These are phyloP conservation scores for Strobilomyces echinocephalus DNA, from an alignment of 768 basidiomycete species.

Conservation along the genomic window DNA sequence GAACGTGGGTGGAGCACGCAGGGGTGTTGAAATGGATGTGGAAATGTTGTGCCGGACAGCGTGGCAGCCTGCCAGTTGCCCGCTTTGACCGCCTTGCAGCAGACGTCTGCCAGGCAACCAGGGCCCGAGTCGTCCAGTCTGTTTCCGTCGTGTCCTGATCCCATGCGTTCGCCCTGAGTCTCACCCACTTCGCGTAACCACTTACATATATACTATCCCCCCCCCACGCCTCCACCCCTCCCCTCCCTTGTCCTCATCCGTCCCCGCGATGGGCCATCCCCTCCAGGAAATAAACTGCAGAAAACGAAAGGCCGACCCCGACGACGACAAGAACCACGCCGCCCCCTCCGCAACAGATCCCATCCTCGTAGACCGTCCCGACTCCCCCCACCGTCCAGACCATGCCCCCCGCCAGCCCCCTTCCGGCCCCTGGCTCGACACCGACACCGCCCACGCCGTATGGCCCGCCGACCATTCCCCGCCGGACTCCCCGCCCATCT, in stretches of 20 bases:
- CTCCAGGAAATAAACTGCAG: constrained; percentile 47
- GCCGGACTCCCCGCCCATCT: constrained; percentile 31
- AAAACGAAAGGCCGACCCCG: constrained; percentile 64
- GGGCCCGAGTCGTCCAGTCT: constrained; percentile 14
- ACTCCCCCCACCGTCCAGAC: constrained; percentile 8
- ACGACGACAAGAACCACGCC: constrained; percentile 39
- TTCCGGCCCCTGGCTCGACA: constrained; percentile 27
- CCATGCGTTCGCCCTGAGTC: constrained; percentile 34
- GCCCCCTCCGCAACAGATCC: constrained; percentile 24
- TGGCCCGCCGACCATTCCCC: constrained; percentile 40
- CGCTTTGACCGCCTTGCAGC: constrained; percentile 20
- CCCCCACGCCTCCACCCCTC: constrained; percentile 9
- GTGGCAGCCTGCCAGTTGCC: constrained; percentile 32
- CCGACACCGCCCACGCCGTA: constrained; percentile 27
- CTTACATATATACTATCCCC: constrained; percentile 36
- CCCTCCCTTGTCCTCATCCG: constrained; percentile 5
- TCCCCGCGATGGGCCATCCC: constrained; percentile 42
- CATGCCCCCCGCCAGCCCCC: constrained; percentile 42
- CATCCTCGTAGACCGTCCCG: constrained; percentile 32
- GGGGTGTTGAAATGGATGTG: constrained; percentile 7
- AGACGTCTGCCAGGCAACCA: constrained; percentile 29
- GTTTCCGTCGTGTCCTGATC: constrained; percentile 24
- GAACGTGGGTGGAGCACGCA: constrained; percentile 21
- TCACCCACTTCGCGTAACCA: constrained; percentile 18
- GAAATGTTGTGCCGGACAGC: constrained; percentile 19